phyloP scores from a whole-genome alignment of 1,284 basidiomycete genomes.

The Exsudoporus floridanus region DNA sequence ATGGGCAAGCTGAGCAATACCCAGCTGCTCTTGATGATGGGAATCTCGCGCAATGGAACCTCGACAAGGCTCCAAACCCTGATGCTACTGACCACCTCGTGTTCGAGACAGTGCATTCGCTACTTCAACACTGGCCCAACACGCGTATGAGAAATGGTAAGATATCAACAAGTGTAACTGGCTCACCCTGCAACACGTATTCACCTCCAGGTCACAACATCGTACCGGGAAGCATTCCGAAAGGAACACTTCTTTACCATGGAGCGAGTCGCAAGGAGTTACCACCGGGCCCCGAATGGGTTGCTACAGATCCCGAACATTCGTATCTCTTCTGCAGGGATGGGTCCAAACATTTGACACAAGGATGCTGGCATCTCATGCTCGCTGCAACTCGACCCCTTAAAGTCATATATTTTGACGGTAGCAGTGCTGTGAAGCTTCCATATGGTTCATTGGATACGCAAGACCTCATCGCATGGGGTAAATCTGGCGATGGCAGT shows the following conservation, averaged over 20 bases:
- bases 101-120: conserved; percentile 31
- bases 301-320: conserved; percentile 46
- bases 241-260: conserved; percentile 46
- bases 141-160: conserved; percentile 48
- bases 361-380: conserved; percentile 41
- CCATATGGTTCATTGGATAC: conserved; percentile 40
- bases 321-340: conserved; percentile 38
- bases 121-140: conserved; percentile 52
- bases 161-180: background rate
- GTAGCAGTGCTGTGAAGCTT: conserved; percentile 41
- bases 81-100: conserved; percentile 29
- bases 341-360: background rate
- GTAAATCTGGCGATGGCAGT: conserved; percentile 18
- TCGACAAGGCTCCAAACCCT: conserved; percentile 14
- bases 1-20: background rate
- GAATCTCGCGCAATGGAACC: conserved; percentile 11
- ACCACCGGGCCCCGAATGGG: conserved; percentile 41
- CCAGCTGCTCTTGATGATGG: background rate
- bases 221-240: conserved; percentile 42
- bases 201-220: conserved; percentile 41
- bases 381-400: conserved; percentile 39
- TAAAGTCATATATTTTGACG: conserved; percentile 46
- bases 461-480: conserved; percentile 45
- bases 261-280: conserved; percentile 27
- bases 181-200: background rate